phyloP scores from a whole-genome alignment of 2,329 filamentous ascomycete genomes.

The Exophiala sp. region DNA sequence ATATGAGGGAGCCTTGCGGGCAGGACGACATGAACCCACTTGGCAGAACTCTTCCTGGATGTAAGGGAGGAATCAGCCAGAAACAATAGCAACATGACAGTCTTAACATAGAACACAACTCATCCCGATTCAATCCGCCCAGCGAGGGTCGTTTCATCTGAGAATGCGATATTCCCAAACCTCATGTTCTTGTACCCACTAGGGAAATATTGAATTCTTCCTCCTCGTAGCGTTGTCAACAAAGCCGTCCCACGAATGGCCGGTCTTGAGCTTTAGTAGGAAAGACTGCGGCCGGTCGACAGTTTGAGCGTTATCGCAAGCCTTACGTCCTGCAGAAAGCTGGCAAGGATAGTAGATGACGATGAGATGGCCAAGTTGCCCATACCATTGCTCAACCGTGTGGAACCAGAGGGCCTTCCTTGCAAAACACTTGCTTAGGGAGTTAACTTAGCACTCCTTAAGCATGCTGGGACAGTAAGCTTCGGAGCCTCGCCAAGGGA shows the following conservation, averaged over 20 bases:
- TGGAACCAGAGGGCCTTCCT: no score
- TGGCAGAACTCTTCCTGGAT: conserved; percentile 10
- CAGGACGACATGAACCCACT: not conserved
- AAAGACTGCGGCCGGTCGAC: not conserved
- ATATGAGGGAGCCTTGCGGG: not conserved
- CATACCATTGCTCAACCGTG: no score
- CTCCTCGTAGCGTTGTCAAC: conserved; percentile 6
- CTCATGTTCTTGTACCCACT: not conserved
- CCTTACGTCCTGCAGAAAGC: not conserved
- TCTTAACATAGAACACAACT: conserved; percentile 9
- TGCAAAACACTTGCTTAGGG: no score
- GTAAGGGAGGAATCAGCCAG: conserved; percentile 16
- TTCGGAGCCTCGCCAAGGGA: no score
- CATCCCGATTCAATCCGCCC: conserved; percentile 4
- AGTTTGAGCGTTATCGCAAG: not conserved
- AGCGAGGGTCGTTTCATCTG: conserved; percentile 12
- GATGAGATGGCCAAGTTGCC: not conserved
- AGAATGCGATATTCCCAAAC: not conserved
- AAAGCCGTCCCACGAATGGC: not conserved
- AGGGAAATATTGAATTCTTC: conserved; percentile 5
- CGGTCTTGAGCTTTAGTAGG: not conserved
- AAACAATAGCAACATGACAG: conserved; percentile 2
- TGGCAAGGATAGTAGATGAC: not conserved
- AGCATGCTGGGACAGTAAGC: no score
- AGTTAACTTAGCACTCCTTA: no score